Percentiles rank a stretch among this genome's conserved stretches.
phyloP scores from a whole-genome alignment of 768 basidiomycete genomes.

The Trametes coccinea region DNA sequence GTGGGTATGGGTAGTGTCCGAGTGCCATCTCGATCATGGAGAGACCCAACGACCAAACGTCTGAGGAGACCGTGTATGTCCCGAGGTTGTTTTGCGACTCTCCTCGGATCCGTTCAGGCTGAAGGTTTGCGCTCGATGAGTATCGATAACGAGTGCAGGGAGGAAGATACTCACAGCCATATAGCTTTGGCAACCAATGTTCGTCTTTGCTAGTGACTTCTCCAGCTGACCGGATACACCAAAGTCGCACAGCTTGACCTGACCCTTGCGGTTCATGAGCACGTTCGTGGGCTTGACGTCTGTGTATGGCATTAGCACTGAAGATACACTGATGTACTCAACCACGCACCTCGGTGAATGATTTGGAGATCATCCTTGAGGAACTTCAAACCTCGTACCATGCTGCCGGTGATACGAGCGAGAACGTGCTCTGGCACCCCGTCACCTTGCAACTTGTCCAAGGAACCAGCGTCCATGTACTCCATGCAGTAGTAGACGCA shows the following conservation, averaged over 20 bases:
- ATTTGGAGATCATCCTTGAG: conserved; percentile 94
- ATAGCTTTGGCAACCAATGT: conserved; percentile 97
- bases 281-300: conserved; percentile 96
- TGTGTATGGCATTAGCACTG: conserved; percentile 26
- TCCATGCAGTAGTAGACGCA: conserved; percentile 99
- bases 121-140: not conserved
- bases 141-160: not conserved
- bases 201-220: conserved; percentile 94
- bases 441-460: conserved; percentile 71
- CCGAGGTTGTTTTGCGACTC: conserved; percentile 84
- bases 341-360: conserved; percentile 63
- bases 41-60: conserved; percentile 96
- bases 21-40: conserved; percentile 91
- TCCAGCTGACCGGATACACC: conserved; percentile 99
- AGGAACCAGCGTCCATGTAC: conserved; percentile 97
- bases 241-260: conserved; percentile 96
- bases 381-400: conserved; percentile 91
- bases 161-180: conserved; percentile 78
- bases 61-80: conserved; percentile 94
- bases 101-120: conserved; percentile 97
- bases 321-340: not conserved
- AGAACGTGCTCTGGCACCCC: conserved; percentile 75
- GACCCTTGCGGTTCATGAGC: conserved; percentile 83
- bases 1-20: conserved; percentile 93
- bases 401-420: conserved; percentile 73